Evolutionary conservation across 768 basidiomycete genomes (phyloP), one percentile per base, ranked within the genome.

Genomic region (Cyathus striatus): DNA sequence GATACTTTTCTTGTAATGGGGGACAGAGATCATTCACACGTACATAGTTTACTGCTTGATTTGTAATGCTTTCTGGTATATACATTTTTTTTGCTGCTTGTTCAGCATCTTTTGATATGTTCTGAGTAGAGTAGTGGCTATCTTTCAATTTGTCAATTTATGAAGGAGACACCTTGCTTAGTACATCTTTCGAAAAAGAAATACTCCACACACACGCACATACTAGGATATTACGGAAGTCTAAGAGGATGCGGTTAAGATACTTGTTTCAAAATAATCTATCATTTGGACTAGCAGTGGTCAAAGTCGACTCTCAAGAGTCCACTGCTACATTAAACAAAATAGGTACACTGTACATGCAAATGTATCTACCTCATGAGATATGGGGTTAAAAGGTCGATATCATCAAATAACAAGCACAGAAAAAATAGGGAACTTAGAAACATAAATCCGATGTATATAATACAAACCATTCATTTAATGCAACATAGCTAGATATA

Each of bases 71-170:
- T 59, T 68, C 67, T 42, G 72, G 73, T 20, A 41, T 54, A 22
- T 59, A 60, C 42, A 68, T n/a, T 37, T n/a, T n/a, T n/a, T 37
- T 37, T n/a, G 35, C 35, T 20, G 35, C 35, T 37, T 37, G 35
- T 20, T n/a, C 35, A 10, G 10, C 20, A 37, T 37, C 72, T 61
- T 75, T 70, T 47, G 61, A 61, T 32, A 16, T 32, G 30, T 32
- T n/a, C n/a, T n/a, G n/a, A n/a, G n/a, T n/a, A n/a, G n/a, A n/a
- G n/a, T n/a, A n/a, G n/a, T n/a, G n/a, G n/a, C n/a, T n/a, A n/a
- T n/a, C n/a, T n/a, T n/a, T n/a, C n/a, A n/a, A 38, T 23, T 26
- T 33, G 21, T 7, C 22, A 10, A 41, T 38, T 41, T 18, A 12
- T 30, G n/a, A 9, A n/a, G n/a, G 27, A 9, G 27, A 30, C n/a